A percentile compares a stretch with the other conserved stretches of the same genome.
phyloP scores from a whole-genome alignment of 1,139 yeast genomes.

The Suhomyces yuchorum region DNA sequence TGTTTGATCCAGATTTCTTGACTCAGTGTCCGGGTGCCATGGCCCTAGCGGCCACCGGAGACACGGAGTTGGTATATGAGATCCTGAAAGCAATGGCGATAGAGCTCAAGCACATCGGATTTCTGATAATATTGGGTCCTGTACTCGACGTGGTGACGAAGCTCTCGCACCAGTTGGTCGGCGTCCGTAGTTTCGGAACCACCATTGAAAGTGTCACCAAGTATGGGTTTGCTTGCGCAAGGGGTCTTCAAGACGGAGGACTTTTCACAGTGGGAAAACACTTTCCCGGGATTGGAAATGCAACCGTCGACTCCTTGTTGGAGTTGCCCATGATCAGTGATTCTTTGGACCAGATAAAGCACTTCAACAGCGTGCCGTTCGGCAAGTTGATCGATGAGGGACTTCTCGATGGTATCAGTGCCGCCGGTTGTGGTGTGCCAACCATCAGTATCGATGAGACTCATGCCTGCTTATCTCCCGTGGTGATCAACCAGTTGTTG shows the following conservation, averaged over 20 bases:
- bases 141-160: slow-evolving; percentile 65
- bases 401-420: slow-evolving; percentile 58
- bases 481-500: slow-evolving; percentile 54
- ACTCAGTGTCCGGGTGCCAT: slow-evolving; percentile 68
- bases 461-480: slow-evolving; percentile 64
- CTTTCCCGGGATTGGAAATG: slow-evolving; percentile 69
- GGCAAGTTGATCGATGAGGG: slow-evolving; percentile 49
- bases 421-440: slow-evolving; percentile 74
- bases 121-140: slow-evolving; percentile 63
- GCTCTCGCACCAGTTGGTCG: slow-evolving; percentile 58
- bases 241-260: slow-evolving; percentile 60
- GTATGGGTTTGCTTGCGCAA: slow-evolving; percentile 56
- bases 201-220: slow-evolving; percentile 59
- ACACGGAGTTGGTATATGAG: slow-evolving; percentile 51
- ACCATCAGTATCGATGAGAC: slow-evolving; percentile 61
- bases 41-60: slow-evolving; percentile 64
- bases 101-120: slow-evolving; percentile 57
- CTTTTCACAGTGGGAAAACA: slow-evolving; percentile 62
- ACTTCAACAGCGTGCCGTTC: slow-evolving; percentile 56
- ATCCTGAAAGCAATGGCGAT: slow-evolving; percentile 58
- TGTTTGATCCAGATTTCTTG: slow-evolving; percentile 53
- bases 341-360: slow-evolving; percentile 54
- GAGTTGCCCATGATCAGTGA: slow-evolving; percentile 65
- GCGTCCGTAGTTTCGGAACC: slow-evolving; percentile 65
- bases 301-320: slow-evolving; percentile 57